Conservation (phyloP, 352 stramenopile genomes). For the Globisporangium megalacanthum region DNA sequence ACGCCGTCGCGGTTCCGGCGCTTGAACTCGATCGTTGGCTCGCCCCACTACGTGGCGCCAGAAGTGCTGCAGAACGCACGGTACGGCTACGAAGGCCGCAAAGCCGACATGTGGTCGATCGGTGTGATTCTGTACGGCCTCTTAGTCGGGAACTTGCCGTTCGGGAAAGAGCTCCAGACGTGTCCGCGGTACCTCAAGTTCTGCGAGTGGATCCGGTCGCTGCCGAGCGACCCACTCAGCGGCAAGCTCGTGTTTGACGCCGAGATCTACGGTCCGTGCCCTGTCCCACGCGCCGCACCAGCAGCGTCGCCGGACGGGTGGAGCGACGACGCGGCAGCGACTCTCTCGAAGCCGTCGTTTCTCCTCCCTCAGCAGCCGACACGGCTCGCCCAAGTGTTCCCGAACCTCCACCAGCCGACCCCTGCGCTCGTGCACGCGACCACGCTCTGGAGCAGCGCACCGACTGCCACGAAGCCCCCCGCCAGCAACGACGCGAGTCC, state of each 20-base stretch:
- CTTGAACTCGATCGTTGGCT: slow-evolving; percentile 95
- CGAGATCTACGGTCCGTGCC: slow-evolving; percentile 34
- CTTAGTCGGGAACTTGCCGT: slow-evolving; percentile 91
- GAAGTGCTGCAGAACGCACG: slow-evolving; percentile 91
- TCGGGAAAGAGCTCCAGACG: slow-evolving; percentile 91
- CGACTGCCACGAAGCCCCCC: slow-evolving; percentile 9
- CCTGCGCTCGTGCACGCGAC: slow-evolving; percentile 7
- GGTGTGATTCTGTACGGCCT: slow-evolving; percentile 92
- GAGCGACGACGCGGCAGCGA: neutral
- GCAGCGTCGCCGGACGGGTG: neutral
- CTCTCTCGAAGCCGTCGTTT: neutral
- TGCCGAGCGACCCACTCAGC: slow-evolving; percentile 54
- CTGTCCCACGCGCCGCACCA: neutral
- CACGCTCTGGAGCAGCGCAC: slow-evolving; percentile 10
- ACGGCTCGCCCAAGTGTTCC: slow-evolving; percentile 7
- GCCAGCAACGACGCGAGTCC: slow-evolving; percentile 6
- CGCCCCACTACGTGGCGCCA: slow-evolving; percentile 95
- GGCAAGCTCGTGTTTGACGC: slow-evolving; percentile 60
- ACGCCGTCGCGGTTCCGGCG: slow-evolving; percentile 51
- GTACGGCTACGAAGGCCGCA: slow-evolving; percentile 89
- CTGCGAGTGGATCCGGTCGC: slow-evolving; percentile 85
- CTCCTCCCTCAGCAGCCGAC: slow-evolving; percentile 10
- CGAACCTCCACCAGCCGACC: slow-evolving; percentile 8
- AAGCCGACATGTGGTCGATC: slow-evolving; percentile 92
- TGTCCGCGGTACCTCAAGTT: slow-evolving; percentile 95